phyloP scores from a whole-genome alignment of 495 filamentous ascomycete genomes.

The Penicillium coffeae region DNA sequence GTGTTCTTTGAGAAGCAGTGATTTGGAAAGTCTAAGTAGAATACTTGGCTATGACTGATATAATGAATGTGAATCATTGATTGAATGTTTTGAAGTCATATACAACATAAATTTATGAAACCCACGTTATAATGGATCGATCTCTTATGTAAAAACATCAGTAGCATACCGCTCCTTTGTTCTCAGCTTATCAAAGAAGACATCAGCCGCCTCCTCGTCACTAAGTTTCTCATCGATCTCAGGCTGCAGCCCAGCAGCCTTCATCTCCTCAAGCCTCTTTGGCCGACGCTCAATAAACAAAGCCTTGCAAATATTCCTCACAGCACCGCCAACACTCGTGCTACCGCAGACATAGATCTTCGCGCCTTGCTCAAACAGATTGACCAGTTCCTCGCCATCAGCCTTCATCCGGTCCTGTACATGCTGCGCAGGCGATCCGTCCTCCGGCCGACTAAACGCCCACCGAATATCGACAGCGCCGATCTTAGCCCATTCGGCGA shows the following conservation, averaged over 20 bases:
- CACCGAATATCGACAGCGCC: conserved; percentile 57
- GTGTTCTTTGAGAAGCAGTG: conserved; percentile 36
- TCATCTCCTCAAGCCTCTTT: conserved; percentile 30
- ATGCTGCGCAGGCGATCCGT: conserved; percentile 40
- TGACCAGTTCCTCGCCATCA: conserved; percentile 47
- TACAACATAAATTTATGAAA: too few relatives aligned
- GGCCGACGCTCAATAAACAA: conserved; percentile 45
- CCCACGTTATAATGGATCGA: too few relatives aligned
- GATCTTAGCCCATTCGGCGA: conserved; percentile 51
- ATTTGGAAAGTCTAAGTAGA: neutral
- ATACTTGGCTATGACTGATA: too few relatives aligned
- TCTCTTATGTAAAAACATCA: conserved; percentile 58
- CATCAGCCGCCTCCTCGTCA: conserved; percentile 38
- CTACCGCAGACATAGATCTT: conserved; percentile 68
- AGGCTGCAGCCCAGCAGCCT: conserved; percentile 27
- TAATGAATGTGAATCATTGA: too few relatives aligned
- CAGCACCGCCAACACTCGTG: conserved; percentile 55
- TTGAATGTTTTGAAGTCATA: too few relatives aligned
- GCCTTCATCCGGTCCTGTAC: conserved; percentile 60
- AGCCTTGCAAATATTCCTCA: conserved; percentile 49
- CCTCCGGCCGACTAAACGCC: conserved; percentile 46
- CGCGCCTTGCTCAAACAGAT: conserved; percentile 55
- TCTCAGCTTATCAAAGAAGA: conserved; percentile 53
- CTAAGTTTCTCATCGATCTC: conserved; percentile 34
- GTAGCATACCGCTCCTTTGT: conserved; percentile 60